Evolutionary conservation across 495 filamentous ascomycete genomes (phyloP).

Genomic region (Penicillium fimorum): DNA sequence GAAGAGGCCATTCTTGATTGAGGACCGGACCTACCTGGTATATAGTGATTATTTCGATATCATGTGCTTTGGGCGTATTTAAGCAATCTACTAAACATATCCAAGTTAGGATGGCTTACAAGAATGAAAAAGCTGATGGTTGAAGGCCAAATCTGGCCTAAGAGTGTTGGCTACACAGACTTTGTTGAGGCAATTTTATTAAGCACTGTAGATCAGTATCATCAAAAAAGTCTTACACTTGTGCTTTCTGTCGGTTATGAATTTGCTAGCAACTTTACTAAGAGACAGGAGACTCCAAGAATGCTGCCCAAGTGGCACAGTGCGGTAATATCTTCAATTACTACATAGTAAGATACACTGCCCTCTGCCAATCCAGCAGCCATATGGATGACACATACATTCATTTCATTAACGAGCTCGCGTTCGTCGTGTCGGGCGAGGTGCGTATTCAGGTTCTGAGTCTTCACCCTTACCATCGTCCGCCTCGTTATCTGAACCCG

Average conservation of each 20-base stretch:
- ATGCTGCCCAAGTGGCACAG: background rate
- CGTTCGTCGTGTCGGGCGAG: conserved; percentile 28
- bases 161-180: too few relatives aligned
- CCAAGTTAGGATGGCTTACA: too few relatives aligned
- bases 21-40: too few relatives aligned
- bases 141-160: too few relatives aligned
- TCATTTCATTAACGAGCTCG: conserved; percentile 13
- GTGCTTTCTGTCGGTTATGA: background rate
- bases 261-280: background rate
- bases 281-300: background rate
- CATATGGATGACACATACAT: background rate
- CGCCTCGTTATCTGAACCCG: background rate
- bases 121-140: too few relatives aligned
- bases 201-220: too few relatives aligned
- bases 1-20: too few relatives aligned
- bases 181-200: too few relatives aligned
- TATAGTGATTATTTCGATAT: too few relatives aligned
- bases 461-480: conserved; percentile 15
- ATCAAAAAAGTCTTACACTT: too few relatives aligned
- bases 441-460: conserved; percentile 16
- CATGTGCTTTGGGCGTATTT: too few relatives aligned
- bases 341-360: background rate
- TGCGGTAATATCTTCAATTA: background rate
- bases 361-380: background rate
- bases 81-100: too few relatives aligned